Evolutionary conservation across 179 eudicot genomes (phyloP), one percentile per base, ranked within the genome.

Genomic region (Vitellaria paradoxa): DNA sequence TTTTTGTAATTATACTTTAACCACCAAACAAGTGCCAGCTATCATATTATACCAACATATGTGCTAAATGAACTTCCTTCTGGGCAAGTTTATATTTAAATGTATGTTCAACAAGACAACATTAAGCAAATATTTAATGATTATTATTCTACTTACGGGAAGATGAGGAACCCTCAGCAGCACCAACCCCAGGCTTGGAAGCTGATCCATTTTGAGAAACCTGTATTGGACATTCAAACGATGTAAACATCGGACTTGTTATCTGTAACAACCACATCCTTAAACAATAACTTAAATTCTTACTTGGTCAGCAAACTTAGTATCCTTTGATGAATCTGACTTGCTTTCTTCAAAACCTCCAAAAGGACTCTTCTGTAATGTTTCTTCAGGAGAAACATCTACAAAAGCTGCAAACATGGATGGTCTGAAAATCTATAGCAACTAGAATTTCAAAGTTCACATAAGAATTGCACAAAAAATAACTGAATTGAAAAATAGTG

Each of bases 311-410:
- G 82, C 57, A 78, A 70, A 71, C 70, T 85, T 81, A 55, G 81
- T 73, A 78, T 78, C 84, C 73, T 74, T 86, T 20, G 88, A 76
- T 75, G 88, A 78, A 24, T 81, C 85, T 52, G 84, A 23, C 70
- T 81, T 76, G 73, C 84, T 73, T 60, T 86, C 93, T 76, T 85
- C 86, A 68, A 80, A 82, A 45, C 85, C 83, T 77, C 87, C 94
- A 78, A 92, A 94, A 59, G 91, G 92, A 69, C 87, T 88, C 76
- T 86, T 87, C 65, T 82, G 87, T 64, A 83, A 46, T 60, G 90
- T 89, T 77, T 95, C 99, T 74, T 89, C 97, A 72, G 95, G 97
- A 63, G 97, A 87, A 77, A 95, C 89, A 78, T 95, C 99, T 66
- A 83, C 89, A 86, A 95, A 95, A 57, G 97, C 99, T 93, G 91